Percentiles rank a stretch among this genome's conserved stretches.
Evolutionary conservation across 495 filamentous ascomycete species (phyloP).

Genomic region (Penicillium silybi): DNA sequence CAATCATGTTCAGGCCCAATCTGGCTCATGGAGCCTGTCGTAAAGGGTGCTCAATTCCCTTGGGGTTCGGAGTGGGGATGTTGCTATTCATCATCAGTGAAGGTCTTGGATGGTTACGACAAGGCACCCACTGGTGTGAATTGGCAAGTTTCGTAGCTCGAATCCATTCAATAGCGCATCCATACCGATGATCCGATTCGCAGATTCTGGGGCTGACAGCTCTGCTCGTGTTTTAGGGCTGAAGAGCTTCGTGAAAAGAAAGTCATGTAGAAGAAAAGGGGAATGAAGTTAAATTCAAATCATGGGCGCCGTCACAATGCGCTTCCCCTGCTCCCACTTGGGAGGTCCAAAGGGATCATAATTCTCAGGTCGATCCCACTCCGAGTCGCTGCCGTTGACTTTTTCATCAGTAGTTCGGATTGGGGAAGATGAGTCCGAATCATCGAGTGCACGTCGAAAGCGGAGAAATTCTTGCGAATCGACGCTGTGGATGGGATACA

Average conservation of each 20-base stretch:
- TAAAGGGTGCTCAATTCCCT: not conserved
- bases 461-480: slow-evolving; percentile 37
- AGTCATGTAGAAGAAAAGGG: not conserved
- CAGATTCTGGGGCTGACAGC: not conserved
- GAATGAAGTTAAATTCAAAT: slow-evolving; percentile 7
- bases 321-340: slow-evolving; percentile 20
- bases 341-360: slow-evolving; percentile 21
- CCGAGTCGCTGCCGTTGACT: slow-evolving; percentile 17
- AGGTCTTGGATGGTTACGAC: not conserved
- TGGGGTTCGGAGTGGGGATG: not conserved
- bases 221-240: not conserved
- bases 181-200: not conserved
- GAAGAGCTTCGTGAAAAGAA: not conserved
- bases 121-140: not conserved
- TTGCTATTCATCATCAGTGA: not conserved
- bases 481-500: slow-evolving; percentile 34
- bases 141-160: not conserved
- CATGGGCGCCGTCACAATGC: slow-evolving; percentile 19
- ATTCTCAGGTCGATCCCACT: slow-evolving; percentile 15
- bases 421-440: slow-evolving; percentile 15
- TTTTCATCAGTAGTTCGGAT: not conserved
- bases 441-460: slow-evolving; percentile 23
- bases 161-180: too few relatives aligned
- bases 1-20: not conserved
- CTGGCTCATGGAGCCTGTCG: not conserved